Base-by-base conservation (phyloP, 805 yeast species). In the Candida gorgasii region DNA sequence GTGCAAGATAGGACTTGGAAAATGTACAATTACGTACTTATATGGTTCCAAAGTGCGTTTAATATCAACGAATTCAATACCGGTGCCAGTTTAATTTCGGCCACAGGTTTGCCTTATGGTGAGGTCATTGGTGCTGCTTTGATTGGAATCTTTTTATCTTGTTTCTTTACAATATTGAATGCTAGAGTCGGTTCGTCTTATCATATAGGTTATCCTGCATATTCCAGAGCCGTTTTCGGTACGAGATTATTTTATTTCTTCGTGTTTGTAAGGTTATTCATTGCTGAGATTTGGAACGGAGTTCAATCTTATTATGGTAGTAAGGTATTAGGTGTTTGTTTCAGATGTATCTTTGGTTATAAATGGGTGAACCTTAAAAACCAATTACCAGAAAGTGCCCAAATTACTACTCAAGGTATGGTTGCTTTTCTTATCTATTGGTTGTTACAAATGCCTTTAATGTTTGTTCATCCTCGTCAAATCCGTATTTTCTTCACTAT, bases 1-100 rank as follows among this genome's bases (percentile, higher is more conserved):
- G 43, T 42, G 2, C 30, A 47, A 36, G 48, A 47, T 15, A 42
- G 51, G 39, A 47, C 51, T 9, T 47, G 51, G 51, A 36, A 34
- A 20, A 20, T 22, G 14, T 44, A 44, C 23, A 47, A 47, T 16
- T 47, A 39, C 34, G 20, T 47, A n/a, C 22, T 44, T 9, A 42
- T 47, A 16, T 47, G 48, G 48, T 44, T 47, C 16, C 48, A 44
- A 37, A 36, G 45, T 28, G 30, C 45, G 20, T 33, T 47, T 20
- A 47, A 47, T 30, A 29, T 47, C 15, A 47, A 44, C 14, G 51
- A 47, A 30, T 44, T 39, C 30, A 47, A 47, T 29, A 44, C 51
- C 24, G 51, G 48, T 14, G 48, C 48, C 11, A 37, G 45, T 13
- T 31, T 47, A 6, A 44, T 44, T 12, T 33, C 36, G 16, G n/a